These are phyloP conservation scores for Microstegium vimineum DNA, from an alignment of 176 grass and related monocot genomes.

Conservation along the genomic window DNA sequence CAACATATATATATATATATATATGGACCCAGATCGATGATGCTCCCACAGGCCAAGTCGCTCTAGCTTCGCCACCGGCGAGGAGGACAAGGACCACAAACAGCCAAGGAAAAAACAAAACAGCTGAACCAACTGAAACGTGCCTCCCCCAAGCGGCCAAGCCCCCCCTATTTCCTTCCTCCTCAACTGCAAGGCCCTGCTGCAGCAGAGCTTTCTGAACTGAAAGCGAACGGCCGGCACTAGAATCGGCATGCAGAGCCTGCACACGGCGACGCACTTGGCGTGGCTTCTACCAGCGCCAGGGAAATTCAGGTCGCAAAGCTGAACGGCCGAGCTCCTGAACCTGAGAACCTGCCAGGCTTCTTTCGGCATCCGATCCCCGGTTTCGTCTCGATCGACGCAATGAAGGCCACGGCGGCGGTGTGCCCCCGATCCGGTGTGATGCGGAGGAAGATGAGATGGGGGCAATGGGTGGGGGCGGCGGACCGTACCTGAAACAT, in stretches of 20 bases:
- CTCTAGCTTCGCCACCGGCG: too few relatives aligned
- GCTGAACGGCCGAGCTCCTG: background rate
- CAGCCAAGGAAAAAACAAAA: too few relatives aligned
- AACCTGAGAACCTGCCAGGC: background rate
- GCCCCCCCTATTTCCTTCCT: too few relatives aligned
- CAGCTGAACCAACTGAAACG: background rate
- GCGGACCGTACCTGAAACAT: slow-evolving; percentile 18
- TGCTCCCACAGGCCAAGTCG: too few relatives aligned
- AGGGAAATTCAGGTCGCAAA: background rate
- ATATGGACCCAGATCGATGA: too few relatives aligned
- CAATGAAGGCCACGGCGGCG: background rate
- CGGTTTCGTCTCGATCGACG: background rate
- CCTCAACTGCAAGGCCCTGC: background rate
- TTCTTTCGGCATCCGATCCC: background rate
- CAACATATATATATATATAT: too few relatives aligned
- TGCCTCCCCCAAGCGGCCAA: background rate
- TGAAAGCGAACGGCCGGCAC: slow-evolving; percentile 7
- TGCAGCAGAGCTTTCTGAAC: slow-evolving; percentile 12
- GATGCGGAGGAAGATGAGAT: background rate
- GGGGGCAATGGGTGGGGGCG: too few relatives aligned
- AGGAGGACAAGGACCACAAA: too few relatives aligned
- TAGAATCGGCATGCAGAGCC: background rate
- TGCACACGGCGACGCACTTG: background rate
- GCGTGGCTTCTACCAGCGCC: background rate
- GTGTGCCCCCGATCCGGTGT: too few relatives aligned